Base-by-base conservation (phyloP, 805 yeast species). In the Yamadazyma philogaea region DNA sequence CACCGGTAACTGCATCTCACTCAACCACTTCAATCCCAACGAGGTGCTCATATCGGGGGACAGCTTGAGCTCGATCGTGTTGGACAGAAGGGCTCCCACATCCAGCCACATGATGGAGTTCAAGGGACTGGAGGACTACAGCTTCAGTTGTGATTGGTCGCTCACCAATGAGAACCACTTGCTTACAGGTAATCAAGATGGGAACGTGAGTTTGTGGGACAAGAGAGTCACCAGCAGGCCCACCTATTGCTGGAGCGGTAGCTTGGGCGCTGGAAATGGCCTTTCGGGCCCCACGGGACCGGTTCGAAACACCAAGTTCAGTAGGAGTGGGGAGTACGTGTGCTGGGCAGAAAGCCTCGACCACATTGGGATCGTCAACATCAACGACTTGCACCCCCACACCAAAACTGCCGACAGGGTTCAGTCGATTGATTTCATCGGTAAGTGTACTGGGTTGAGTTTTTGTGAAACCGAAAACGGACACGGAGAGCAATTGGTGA, bases 141-240 rank as follows among this genome's bases (percentile, higher is more conserved):
- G 80, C 3, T 80, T 80, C 48, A 66, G 80, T 31, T 79, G 83
- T 53, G 84, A 79, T 50, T 81, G 85, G 84, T 63, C 67, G 2
- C 61, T 65, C 1, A 38, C 42, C 5, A 62, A 70, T 47, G 77
- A 70, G 11, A 59, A 70, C 36, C 50, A 64, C 4, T 47, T 80
- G 14, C 73, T 77, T 4, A 74, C 83, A 0, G 85, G 85, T 5
- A 77, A 72, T 51, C 85, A 81, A 55, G 86, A 81, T 55, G 74
- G 81, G 2, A 70, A 81, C 7, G 70, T 79, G 10, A 61, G 77
- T 31, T 48, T 79, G 7, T 78, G 75, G 69, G 85, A 81, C 56
- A 54, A 68, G 31, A 53, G 86, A 37, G 60, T 49, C 41, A 31
- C 59, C n/a, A 45, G 48, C 5, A 39, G 48, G 37, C 54, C 61